Evolutionary conservation across 1,139 yeast genomes (phyloP), one percentile per base, ranked within the genome.

Genomic region (Kodamaea arcana): DNA sequence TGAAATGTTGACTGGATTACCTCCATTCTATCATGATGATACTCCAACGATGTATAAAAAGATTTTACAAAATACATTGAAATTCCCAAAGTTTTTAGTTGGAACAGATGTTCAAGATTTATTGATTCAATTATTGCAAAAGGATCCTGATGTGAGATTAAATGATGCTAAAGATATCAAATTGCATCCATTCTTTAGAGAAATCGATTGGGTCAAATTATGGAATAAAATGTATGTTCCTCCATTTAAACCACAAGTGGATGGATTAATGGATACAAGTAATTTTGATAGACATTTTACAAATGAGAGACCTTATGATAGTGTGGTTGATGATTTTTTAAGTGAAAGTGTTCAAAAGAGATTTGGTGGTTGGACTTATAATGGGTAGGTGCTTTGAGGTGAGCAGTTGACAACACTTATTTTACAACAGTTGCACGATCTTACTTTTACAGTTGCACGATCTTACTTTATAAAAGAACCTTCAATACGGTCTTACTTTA

Each of bases 361-460:
- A 62, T 92, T 92, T 69, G 97, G 96, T 32, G 97, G 98, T 4
- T 92, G 98, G 98, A 90, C 97, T 2, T 90, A 88, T 58, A 87
- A 86, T 36, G 96, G 92, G n/a, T n/a, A n/a, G n/a, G n/a, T n/a
- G n/a, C n/a, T n/a, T n/a, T n/a, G n/a, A n/a, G n/a, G n/a, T n/a
- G n/a, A n/a, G n/a, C n/a, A n/a, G n/a, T n/a, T n/a, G n/a, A n/a
- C n/a, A n/a, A n/a, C n/a, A n/a, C n/a, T n/a, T n/a, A n/a, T n/a
- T n/a, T n/a, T n/a, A n/a, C n/a, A n/a, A n/a, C n/a, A n/a, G n/a
- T n/a, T n/a, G n/a, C n/a, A n/a, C n/a, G n/a, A n/a, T n/a, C n/a
- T n/a, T n/a, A n/a, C n/a, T n/a, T n/a, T n/a, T n/a, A n/a, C n/a
- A n/a, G n/a, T n/a, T n/a, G n/a, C n/a, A n/a, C n/a, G n/a, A n/a